Base-by-base conservation (phyloP, 768 basidiomycete species). In the Boletus vinaceobasis region DNA sequence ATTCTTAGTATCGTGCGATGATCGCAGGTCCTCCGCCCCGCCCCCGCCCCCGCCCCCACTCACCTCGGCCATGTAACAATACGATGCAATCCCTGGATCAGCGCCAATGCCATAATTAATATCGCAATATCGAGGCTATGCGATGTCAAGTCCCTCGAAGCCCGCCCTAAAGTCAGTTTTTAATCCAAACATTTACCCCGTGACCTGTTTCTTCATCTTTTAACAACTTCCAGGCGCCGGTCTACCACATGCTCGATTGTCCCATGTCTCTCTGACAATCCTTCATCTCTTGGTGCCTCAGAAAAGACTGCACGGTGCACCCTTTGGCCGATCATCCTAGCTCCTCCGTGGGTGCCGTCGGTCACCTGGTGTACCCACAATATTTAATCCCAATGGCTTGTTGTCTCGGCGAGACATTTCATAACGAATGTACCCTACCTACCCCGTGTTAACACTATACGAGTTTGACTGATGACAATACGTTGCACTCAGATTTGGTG, bases 311-410 rank as follows among this genome's bases (percentile, higher is more conserved):
- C 35, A 68, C 60, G 79, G 67, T 80, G 64, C 79, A 77, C 77
- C 59, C 79, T 81, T 85, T 82, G 85, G 84, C 85, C 71, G 79
- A 70, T 63, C 77, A 72, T 79, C 76, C 77, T 74, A 68, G 61
- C 62, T 63, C 29, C 11, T 59, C 60, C 61, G 62, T 79, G 79
- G 80, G 71, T 74, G 76, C 36, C 59, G 56, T 76, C 76, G 75
- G 85, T 85, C 85, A 86, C 84, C 84, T 82, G 75, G 80, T 79
- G 81, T 75, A 77, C 76, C 78, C 56, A 81, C 75, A 73, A n/a
- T 13, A 26, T 38, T 8, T 19, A 15, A 15, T 33, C n/a, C n/a
- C 14, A 47, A 13, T 31, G 6, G 11, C 31, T 23, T 17, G 11
- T 13, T 13, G 5, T 35, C 4, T 11, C 33, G 9, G 17, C 14